Percentiles rank a stretch among this genome's conserved stretches.
Evolutionary conservation across 2,329 filamentous ascomycete species (phyloP).

Genomic region (Blastomyces silverae): DNA sequence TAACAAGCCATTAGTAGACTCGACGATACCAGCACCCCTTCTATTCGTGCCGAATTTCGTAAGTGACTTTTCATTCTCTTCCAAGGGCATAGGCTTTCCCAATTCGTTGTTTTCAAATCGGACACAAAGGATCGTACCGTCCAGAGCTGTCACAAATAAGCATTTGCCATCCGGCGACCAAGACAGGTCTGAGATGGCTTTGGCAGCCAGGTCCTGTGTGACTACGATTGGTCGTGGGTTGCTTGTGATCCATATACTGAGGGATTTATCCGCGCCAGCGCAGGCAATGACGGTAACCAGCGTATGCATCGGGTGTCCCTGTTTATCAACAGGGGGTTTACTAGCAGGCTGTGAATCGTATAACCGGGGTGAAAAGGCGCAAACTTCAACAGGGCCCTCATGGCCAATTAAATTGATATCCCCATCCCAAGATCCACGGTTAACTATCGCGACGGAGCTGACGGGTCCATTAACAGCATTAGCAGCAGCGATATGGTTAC

Average conservation of each 20-base stretch:
- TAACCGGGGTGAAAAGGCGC: conserved; percentile 87
- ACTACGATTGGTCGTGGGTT: conserved; percentile 87
- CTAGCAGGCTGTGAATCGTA: conserved; percentile 64
- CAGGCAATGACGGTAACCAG: conserved; percentile 92
- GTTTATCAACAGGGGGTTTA: conserved; percentile 41
- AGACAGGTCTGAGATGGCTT: conserved; percentile 87
- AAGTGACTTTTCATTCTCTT: conserved; percentile 87
- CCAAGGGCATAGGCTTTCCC: conserved; percentile 75
- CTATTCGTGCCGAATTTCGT: conserved; percentile 87
- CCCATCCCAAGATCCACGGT: conserved; percentile 84
- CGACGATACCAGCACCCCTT: conserved; percentile 81
- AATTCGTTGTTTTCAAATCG: conserved; percentile 82
- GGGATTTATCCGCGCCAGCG: conserved; percentile 89
- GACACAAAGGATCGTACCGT: conserved; percentile 76
- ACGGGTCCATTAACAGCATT: conserved; percentile 97
- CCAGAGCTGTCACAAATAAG: conserved; percentile 77
- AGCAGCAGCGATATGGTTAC: conserved; percentile 90
- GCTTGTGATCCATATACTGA: conserved; percentile 97
- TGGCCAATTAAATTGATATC: conserved; percentile 97
- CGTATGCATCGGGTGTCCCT: conserved; percentile 38
- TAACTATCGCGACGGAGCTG: conserved; percentile 92
- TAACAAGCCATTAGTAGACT: conserved; percentile 80
- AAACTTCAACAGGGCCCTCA: conserved; percentile 93
- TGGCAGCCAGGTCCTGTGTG: conserved; percentile 77
- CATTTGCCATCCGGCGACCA: conserved; percentile 91